These are phyloP conservation scores for Pisolithus sp. DNA, from an alignment of 768 basidiomycete genomes.

Conservation along the genomic window DNA sequence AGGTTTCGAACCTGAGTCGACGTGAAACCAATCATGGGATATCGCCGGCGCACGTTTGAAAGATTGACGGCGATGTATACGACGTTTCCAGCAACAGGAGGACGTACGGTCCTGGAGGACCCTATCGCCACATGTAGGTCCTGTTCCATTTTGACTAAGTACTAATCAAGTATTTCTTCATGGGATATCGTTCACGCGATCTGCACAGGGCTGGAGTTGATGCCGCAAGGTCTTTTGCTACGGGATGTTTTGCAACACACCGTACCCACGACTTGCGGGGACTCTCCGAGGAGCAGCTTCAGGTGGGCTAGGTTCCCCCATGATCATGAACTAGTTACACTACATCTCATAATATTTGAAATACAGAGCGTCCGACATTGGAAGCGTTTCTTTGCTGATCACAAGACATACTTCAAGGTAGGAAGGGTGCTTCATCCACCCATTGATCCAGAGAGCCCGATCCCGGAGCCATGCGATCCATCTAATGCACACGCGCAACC, in stretches of 20 bases:
- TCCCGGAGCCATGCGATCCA: constrained; percentile 68
- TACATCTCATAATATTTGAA: neutral
- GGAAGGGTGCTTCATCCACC: constrained; percentile 72
- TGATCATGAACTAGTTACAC: neutral
- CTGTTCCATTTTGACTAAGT: neutral
- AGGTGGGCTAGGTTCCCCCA: constrained; percentile 39
- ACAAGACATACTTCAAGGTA: constrained; percentile 72
- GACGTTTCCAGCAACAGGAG: constrained; percentile 77
- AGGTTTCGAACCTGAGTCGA: neutral
- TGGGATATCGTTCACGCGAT: constrained; percentile 18
- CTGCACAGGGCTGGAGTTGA: constrained; percentile 70
- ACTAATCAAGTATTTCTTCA: constrained; percentile 5
- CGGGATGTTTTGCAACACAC: constrained; percentile 89
- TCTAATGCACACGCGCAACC: constrained; percentile 39
- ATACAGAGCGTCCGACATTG: constrained; percentile 72
- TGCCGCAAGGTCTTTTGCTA: constrained; percentile 88
- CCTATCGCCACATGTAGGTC: constrained; percentile 64
- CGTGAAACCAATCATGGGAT: neutral
- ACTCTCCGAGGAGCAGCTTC: constrained; percentile 60
- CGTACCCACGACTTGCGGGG: constrained; percentile 88
- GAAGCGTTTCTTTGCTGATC: constrained; percentile 83
- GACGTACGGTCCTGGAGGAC: constrained; percentile 83
- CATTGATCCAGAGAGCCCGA: constrained; percentile 70
- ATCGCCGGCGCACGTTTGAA: constrained; percentile 23
- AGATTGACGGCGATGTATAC: constrained; percentile 88